Percentiles rank a stretch among this genome's conserved stretches.
Conservation (phyloP, 2,329 filamentous ascomycete species). For the Pyrenochaeta sp. region DNA sequence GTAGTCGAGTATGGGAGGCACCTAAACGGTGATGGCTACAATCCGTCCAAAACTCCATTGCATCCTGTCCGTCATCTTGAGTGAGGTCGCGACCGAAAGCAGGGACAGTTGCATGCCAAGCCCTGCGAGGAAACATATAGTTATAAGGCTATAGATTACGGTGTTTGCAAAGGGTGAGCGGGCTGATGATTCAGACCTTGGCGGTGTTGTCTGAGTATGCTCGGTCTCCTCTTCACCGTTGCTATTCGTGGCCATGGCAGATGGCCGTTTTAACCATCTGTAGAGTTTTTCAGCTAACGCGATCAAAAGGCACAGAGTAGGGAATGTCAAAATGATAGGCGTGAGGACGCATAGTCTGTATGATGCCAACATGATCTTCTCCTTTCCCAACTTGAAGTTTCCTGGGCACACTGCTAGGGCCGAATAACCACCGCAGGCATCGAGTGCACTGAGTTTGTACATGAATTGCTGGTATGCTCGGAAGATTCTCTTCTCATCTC, state of each 20-base stretch:
- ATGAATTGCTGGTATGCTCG: slow-evolving; percentile 30
- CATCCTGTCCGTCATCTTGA: slow-evolving; percentile 28
- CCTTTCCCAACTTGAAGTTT: slow-evolving; percentile 11
- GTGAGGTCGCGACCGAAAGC: slow-evolving; percentile 25
- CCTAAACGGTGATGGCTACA: slow-evolving; percentile 33
- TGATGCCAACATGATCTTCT: slow-evolving; percentile 7
- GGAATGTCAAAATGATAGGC: slow-evolving; percentile 30
- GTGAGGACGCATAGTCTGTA: slow-evolving; percentile 22
- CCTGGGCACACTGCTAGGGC: slow-evolving; percentile 29
- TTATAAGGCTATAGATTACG: slow-evolving; percentile 9
- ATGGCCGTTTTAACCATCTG: neutral
- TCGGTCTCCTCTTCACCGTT: neutral
- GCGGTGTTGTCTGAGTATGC: neutral
- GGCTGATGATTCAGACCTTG: neutral
- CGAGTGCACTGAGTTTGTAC: slow-evolving; percentile 27
- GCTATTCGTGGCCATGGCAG: neutral
- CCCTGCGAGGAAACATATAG: slow-evolving; percentile 22
- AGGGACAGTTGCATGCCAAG: slow-evolving; percentile 31
- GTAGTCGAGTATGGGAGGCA: slow-evolving; percentile 23
- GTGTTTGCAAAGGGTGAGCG: neutral
- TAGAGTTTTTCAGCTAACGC: slow-evolving; percentile 6
- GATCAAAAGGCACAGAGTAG: slow-evolving; percentile 18
- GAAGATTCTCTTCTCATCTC: neutral
- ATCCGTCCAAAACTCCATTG: slow-evolving; percentile 36
- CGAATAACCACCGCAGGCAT: slow-evolving; percentile 30